Base-by-base conservation (phyloP, 2,329 filamentous ascomycete genomes). In the Venturia carpophila region DNA sequence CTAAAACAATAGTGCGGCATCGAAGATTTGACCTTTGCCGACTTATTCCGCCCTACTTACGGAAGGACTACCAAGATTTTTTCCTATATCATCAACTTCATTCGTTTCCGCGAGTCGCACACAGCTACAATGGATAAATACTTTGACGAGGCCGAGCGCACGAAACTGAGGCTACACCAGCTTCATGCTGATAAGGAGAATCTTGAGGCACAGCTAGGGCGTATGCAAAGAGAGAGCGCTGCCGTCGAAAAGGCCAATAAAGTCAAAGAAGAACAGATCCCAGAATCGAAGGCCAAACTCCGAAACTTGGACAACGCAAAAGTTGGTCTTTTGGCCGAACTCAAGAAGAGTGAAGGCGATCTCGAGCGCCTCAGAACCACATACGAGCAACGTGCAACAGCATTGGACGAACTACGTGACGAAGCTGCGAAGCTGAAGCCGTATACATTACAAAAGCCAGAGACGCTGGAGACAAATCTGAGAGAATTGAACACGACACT, bases 31-130 rank as follows among this genome's bases (percentile, higher is more conserved):
- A 91, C 89, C 43, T 96, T 97, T 77, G 87, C 87, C 67, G 94
- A 99, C 75, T 80, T 99, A 6, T 93, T 95, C 74, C 89, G 89
- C 74, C 94, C 94, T 19, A 96, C 91, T 1, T 90, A 95, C 73
- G 89, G 91, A 66, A 89, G 94, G 56, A 83, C 97, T 17, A 89
- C 93, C 72, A 96, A 94, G 79, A 95, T 97, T 72, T 94, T 99
- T 75, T 96, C 91, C 69, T 97, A 97, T 77, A 85, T 97, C 68
- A 99, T 99, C 80, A 99, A 99, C 78, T 99, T 99, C 77, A 92
- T 97, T 70, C 87, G 94, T 64, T 99, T 97, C 78, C 89, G 94
- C 71, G 92, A 97, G 78, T 92, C 89, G 68, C 93, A 97, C 76
- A 95, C 92, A 0, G 80, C 82, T 47, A 86, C 94, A 39, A 96